These are phyloP conservation scores for Exophiala calicioides DNA, from an alignment of 2,329 filamentous ascomycete species.

Conservation along the genomic window DNA sequence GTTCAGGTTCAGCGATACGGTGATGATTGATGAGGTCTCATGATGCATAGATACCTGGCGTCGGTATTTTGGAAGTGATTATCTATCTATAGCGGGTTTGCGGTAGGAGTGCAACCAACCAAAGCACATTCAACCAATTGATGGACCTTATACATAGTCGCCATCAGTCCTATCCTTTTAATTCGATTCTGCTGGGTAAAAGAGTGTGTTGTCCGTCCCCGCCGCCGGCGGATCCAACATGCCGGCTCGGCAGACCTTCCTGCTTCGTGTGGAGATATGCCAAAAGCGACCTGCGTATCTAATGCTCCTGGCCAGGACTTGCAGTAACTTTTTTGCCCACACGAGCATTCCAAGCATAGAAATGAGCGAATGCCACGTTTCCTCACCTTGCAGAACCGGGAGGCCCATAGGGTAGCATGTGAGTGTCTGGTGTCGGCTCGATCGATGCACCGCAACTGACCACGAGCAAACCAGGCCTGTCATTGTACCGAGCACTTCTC, in stretches of 20 bases:
- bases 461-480: constrained; percentile 38
- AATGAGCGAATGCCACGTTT: constrained; percentile 41
- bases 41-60: constrained; percentile 23
- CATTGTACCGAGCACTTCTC: constrained; percentile 49
- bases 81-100: not conserved
- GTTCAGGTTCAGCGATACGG: constrained; percentile 12
- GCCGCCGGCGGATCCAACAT: not conserved
- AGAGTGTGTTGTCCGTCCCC: too few species aligned
- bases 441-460: not conserved
- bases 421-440: constrained; percentile 22
- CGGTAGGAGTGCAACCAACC: not conserved
- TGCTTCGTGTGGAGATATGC: too few species aligned
- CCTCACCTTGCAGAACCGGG: constrained; percentile 38
- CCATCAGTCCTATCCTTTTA: constrained; percentile 13
- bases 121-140: too few species aligned
- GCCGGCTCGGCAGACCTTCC: constrained; percentile 7
- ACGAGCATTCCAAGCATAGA: constrained; percentile 8
- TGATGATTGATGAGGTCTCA: constrained; percentile 21
- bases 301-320: too few species aligned
- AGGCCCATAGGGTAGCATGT: constrained; percentile 49
- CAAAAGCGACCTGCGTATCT: too few species aligned
- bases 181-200: constrained; percentile 18
- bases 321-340: not conserved
- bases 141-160: too few species aligned
- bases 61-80: constrained; percentile 5